These are phyloP conservation scores for Quercus rubra DNA, from an alignment of 306 rosid genomes.

Conservation along the genomic window DNA sequence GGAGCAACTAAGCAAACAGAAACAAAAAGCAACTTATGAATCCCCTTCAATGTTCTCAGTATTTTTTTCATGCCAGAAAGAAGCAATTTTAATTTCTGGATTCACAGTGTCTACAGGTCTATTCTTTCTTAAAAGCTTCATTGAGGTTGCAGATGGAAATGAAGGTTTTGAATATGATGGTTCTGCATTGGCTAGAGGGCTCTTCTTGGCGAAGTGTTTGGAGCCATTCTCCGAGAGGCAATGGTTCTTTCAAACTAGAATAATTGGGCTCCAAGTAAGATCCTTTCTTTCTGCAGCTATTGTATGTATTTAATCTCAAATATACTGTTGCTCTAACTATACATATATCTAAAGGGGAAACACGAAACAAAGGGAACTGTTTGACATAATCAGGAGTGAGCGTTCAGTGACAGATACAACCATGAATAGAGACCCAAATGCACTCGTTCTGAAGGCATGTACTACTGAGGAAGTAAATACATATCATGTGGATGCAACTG, in stretches of 20 bases:
- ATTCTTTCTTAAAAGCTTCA: no score
- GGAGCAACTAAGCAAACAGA: slow-evolving; percentile 45
- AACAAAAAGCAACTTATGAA: slow-evolving; percentile 37
- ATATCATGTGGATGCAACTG: slow-evolving; percentile 63
- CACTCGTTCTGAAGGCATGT: slow-evolving; percentile 29
- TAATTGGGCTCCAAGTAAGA: background rate
- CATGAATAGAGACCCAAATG: slow-evolving; percentile 43
- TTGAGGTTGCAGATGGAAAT: background rate
- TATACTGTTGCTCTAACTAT: background rate
- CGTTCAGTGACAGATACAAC: slow-evolving; percentile 65
- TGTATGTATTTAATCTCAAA: background rate
- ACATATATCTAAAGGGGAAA: slow-evolving; percentile 60
- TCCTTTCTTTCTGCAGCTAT: no score
- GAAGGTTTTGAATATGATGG: background rate
- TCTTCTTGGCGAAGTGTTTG: no score
- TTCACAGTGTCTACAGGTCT: background rate
- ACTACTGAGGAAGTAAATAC: slow-evolving; percentile 26
- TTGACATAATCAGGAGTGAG: slow-evolving; percentile 72
- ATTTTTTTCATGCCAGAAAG: slow-evolving; percentile 18
- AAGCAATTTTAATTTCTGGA: no score
- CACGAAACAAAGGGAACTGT: slow-evolving; percentile 61
- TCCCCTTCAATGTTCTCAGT: slow-evolving; percentile 40
- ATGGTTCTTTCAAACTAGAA: background rate
- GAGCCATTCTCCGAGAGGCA: no score
- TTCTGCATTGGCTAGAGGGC: no score